Base-by-base conservation (phyloP, 2,329 filamentous ascomycete species). In the Daldinia sp. region DNA sequence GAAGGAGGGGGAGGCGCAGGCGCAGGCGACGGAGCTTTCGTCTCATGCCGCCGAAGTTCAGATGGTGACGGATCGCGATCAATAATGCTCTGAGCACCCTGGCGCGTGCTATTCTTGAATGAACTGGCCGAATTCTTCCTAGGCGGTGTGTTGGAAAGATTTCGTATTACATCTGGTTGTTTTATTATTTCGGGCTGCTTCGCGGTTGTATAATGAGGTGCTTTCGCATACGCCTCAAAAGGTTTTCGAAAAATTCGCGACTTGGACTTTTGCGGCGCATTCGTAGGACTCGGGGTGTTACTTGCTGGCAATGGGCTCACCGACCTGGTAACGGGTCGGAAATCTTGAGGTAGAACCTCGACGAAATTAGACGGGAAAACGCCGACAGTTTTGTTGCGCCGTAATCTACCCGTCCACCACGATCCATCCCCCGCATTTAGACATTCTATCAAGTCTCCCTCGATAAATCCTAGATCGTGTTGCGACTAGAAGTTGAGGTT, bases 361-460 rank as follows among this genome's bases (percentile, higher is more conserved):
- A 99, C 95, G 74, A 99, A 99, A 79, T 99, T 99, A 73, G 94
- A 97, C 0, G 95, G 95, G 74, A 99, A 99, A 17, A 95, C 83
- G 55, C 95, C 95, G 72, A 97, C 90, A 73, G 94, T 88, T 77
- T 91, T 90, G 79, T 99, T 95, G 71, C 95, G 88, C 74, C 90
- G 92, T 74, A 99, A 80, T 67, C 94, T 88, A 48, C 95, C 95
- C 79, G 94, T 97, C 95, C 95, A 99, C 95, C 95, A 99, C 47
- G 92, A 94, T 53, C 95, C 95, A 79, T 99, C 95, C 67, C 95
- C 95, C 17, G 95, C 95, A 77, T 99, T 99, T 54, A 99, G 84
- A 74, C 94, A 97, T 85, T 99, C 95, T 76, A 99, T 99, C 69
- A 99, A 80, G 78, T 99, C 95, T 67, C 95, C 95, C 78, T 99